phyloP scores from a whole-genome alignment of 768 basidiomycete species.

The Naganishia randhawae region DNA sequence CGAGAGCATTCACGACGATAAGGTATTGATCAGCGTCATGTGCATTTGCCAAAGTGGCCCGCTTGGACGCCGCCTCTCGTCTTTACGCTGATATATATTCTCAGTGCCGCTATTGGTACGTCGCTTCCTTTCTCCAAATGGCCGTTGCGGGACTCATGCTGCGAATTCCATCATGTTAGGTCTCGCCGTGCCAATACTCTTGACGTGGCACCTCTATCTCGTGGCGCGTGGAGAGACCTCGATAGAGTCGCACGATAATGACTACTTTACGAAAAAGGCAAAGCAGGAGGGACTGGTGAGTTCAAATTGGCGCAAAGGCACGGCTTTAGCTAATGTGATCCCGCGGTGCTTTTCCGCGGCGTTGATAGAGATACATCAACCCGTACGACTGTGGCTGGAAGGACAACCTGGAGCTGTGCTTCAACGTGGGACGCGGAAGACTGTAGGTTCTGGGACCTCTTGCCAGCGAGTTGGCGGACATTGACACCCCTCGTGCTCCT shows the following conservation, averaged over 20 bases:
- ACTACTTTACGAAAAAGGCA: slow-evolving; percentile 68
- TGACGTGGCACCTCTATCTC: slow-evolving; percentile 56
- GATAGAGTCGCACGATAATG: slow-evolving; percentile 85
- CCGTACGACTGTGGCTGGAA: slow-evolving; percentile 83
- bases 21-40: no score
- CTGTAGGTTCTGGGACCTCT: slow-evolving; percentile 65
- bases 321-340: neutral
- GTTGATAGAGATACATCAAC: slow-evolving; percentile 69
- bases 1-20: neutral
- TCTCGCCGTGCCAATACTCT: slow-evolving; percentile 43
- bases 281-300: slow-evolving; percentile 66
- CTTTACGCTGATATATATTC: slow-evolving; percentile 72
- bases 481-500: slow-evolving; percentile 2
- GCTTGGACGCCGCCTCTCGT: slow-evolving; percentile 62
- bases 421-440: slow-evolving; percentile 74
- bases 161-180: slow-evolving; percentile 28
- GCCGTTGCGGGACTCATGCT: slow-evolving; percentile 71
- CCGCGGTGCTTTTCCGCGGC: neutral
- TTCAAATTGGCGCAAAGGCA: slow-evolving; percentile 20
- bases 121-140: slow-evolving; percentile 59
- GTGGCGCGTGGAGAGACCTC: slow-evolving; percentile 74
- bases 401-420: slow-evolving; percentile 75
- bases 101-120: slow-evolving; percentile 66
- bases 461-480: no score
- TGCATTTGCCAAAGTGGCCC: no score